Conservation (phyloP, 305 asterid species). For the Fraxinus angustifolia region DNA sequence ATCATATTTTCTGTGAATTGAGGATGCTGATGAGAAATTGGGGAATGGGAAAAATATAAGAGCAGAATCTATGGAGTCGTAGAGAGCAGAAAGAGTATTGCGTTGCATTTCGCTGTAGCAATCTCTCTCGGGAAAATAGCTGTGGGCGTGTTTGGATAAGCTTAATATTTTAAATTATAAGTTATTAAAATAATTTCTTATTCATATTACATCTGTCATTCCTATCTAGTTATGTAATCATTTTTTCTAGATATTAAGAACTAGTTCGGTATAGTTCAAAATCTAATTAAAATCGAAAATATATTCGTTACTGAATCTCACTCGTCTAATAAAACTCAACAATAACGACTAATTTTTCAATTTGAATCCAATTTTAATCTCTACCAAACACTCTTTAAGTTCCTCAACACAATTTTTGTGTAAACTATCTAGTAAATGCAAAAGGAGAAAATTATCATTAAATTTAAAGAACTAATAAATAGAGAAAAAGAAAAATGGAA, state of each 20-base stretch:
- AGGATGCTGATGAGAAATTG: neutral
- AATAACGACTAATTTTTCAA: no score
- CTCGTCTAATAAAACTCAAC: no score
- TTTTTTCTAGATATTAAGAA: neutral
- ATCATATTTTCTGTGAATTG: conserved; percentile 23
- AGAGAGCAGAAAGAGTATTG: neutral
- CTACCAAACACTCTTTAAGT: no score
- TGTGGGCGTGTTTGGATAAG: neutral
- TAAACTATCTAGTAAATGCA: neutral
- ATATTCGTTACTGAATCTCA: no score
- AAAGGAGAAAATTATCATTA: neutral
- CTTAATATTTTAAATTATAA: neutral
- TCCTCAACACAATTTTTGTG: neutral
- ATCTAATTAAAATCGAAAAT: no score
- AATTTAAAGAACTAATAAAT: neutral
- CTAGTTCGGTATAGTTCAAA: no score
- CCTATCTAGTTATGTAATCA: neutral
- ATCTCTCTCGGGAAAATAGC: neutral
- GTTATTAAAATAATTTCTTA: neutral
- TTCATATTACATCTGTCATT: neutral
- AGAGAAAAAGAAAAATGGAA: no score
- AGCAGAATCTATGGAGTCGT: neutral
- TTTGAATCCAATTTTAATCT: no score
- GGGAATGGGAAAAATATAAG: neutral
- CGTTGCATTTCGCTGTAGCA: neutral